Evolutionary conservation across 2,329 filamentous ascomycete genomes (phyloP).

Genomic region (Cercospora nicotianae): DNA sequence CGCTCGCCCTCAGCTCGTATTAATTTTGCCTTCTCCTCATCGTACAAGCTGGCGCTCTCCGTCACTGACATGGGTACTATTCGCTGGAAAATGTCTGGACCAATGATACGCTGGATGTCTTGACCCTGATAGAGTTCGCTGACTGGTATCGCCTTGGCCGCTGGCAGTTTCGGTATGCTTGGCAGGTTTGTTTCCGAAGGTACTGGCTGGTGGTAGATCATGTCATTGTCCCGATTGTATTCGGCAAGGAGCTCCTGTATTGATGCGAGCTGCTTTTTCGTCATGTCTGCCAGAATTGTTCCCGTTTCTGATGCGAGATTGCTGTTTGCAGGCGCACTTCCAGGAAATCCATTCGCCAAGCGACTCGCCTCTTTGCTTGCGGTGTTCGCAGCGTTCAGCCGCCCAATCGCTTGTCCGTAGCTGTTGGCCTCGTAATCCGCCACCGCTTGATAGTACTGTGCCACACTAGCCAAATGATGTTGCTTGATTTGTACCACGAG

Average conservation of each 20-base stretch:
- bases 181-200: conserved; percentile 80
- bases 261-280: conserved; percentile 75
- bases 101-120: conserved; percentile 95
- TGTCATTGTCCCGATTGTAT: conserved; percentile 90
- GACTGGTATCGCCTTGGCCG: conserved; percentile 94
- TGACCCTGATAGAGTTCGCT: conserved; percentile 96
- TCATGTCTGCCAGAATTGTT: conserved; percentile 70
- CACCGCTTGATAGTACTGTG: conserved; percentile 90
- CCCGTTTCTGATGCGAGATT: conserved; percentile 83
- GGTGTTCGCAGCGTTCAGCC: conserved; percentile 77
- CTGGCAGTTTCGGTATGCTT: conserved; percentile 84
- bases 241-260: conserved; percentile 79
- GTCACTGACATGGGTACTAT: conserved; percentile 96
- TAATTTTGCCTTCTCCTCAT: conserved; percentile 96
- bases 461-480: conserved; percentile 77
- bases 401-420: conserved; percentile 79
- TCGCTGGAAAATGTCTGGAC: conserved; percentile 93
- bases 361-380: conserved; percentile 76
- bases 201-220: conserved; percentile 93
- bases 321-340: conserved; percentile 72
- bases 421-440: conserved; percentile 87
- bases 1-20: conserved; percentile 90
- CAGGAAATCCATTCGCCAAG: conserved; percentile 76
- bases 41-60: conserved; percentile 93
- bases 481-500: conserved; percentile 80